Base-by-base conservation (phyloP, 768 basidiomycete species). In the Mycena rebaudengoi region DNA sequence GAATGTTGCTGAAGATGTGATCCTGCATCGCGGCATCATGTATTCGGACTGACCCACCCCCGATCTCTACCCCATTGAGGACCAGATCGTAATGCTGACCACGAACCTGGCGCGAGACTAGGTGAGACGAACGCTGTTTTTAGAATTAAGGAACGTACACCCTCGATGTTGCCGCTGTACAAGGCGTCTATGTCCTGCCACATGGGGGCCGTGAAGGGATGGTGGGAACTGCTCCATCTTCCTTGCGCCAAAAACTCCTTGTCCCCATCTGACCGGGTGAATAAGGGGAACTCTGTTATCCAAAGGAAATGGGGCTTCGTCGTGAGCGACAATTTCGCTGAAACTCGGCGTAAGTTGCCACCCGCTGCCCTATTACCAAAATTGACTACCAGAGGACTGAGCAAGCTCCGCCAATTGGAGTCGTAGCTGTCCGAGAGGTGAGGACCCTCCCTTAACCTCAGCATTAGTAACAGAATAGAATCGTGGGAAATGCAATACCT, bases 71-170 rank as follows among this genome's bases (percentile, higher is more conserved):
- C 7, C 96, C 96, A 75, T 98, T 95, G 66, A 98, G 75, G 28
- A 98, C 95, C 41, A 98, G 88, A 80, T 98, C 96, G 72, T 98
- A 98, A 76, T 98, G 96, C 73, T 98, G 96, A 18, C 95, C 96
- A 54, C 96, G 89, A 70, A 96, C 91, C 91, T 94, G 73, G 39
- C 60, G 64, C 28, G 25, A 44, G 52, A 58, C 66, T 50, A 59
- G 44, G 43, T 40, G 49, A 56, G 46, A 48, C 30, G 20, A 26
- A 33, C 44, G 11, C 39, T 45, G 16, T 49, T 45, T 35, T 39
- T 30, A 43, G 35, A 33, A 41, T 14, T 26, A 35, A 43, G 56
- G 39, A 44, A 73, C 83, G 67, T 71, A 87, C 86, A 69, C 80
- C 75, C 52, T 88, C 86, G 46, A 91, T 78, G 69, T 87, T 82